These are phyloP conservation scores for Alliaria petiolata DNA, from an alignment of 345 rosid species.

Conservation along the genomic window DNA sequence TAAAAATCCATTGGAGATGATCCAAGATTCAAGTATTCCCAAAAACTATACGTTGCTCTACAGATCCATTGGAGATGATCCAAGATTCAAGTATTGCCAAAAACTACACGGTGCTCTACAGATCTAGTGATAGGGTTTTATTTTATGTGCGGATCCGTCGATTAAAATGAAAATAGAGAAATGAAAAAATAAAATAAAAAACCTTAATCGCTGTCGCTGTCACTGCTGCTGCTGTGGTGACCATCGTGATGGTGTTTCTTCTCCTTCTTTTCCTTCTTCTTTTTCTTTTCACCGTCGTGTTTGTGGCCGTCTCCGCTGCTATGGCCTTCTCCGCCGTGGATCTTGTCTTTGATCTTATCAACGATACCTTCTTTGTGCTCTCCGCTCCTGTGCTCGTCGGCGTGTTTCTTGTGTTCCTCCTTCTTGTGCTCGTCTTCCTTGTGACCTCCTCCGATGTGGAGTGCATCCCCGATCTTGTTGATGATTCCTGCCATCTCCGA, in stretches of 20 bases:
- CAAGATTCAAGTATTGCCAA: too few species aligned
- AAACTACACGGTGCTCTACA: background rate
- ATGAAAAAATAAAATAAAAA: background rate
- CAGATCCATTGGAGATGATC: too few species aligned
- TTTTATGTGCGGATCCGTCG: background rate
- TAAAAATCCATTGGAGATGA: too few species aligned
- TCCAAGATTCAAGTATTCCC: background rate
- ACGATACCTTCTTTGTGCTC: conserved; percentile 48
- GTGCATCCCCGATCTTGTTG: conserved; percentile 61
- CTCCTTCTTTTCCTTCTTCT: conserved; percentile 49
- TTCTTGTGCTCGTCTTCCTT: conserved; percentile 41
- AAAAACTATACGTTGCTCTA: background rate
- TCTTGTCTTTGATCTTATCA: conserved; percentile 39
- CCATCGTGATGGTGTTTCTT: conserved; percentile 40
- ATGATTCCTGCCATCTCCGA: conserved; percentile 53
- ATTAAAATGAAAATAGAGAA: background rate
- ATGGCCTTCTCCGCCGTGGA: conserved; percentile 39
- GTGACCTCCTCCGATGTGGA: conserved; percentile 55
- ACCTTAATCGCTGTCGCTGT: conserved; percentile 65
- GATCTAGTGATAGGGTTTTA: background rate
- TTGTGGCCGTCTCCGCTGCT: conserved; percentile 17
- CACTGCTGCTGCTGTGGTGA: conserved; percentile 55
- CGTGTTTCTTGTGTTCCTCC: conserved; percentile 31
- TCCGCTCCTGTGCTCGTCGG: conserved; percentile 30
- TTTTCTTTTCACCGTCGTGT: conserved; percentile 33